These are phyloP conservation scores for Ustilago curta DNA, from an alignment of 1,284 basidiomycete species.

Conservation along the genomic window DNA sequence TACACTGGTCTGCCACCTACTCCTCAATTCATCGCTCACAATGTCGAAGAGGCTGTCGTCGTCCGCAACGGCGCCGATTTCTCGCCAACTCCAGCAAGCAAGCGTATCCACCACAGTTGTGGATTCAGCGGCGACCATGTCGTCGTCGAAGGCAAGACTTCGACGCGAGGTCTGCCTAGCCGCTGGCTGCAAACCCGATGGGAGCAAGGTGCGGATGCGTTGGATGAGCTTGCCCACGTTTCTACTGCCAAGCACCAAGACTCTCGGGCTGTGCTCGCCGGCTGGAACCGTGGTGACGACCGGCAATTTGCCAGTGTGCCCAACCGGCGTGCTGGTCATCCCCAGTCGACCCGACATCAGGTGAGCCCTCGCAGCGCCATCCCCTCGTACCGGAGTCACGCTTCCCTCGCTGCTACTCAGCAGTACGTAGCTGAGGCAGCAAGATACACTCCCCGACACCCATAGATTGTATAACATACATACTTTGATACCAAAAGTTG, in stretches of 20 bases:
- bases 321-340: conserved; percentile 5
- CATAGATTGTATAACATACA: conserved; percentile 18
- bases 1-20: conserved; percentile 61
- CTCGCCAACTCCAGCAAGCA: conserved; percentile 37
- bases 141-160: conserved; percentile 22
- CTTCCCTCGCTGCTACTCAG: conserved; percentile 24
- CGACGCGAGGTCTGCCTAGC: conserved; percentile 21
- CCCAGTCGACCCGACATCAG: conserved; percentile 9
- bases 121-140: conserved; percentile 7
- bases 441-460: conserved; percentile 8
- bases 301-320: conserved; percentile 34
- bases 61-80: conserved; percentile 9
- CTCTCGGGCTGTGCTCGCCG: conserved; percentile 5
- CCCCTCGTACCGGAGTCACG: conserved; percentile 26
- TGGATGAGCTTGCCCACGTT: conserved; percentile 14
- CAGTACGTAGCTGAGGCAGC: conserved; percentile 22
- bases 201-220: conserved; percentile 24
- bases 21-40: conserved; percentile 49
- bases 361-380: conserved; percentile 18
- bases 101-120: conserved; percentile 14
- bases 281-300: conserved; percentile 3
- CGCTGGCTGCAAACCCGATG: conserved; percentile 43
- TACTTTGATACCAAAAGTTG: conserved; percentile 13
- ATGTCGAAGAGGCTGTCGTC: conserved; percentile 23
- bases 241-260: conserved; percentile 14